A percentile compares a stretch with the other conserved stretches of the same genome.
Conservation (phyloP, 2,329 filamentous ascomycete species). For the Salinomyces thailandicus region DNA sequence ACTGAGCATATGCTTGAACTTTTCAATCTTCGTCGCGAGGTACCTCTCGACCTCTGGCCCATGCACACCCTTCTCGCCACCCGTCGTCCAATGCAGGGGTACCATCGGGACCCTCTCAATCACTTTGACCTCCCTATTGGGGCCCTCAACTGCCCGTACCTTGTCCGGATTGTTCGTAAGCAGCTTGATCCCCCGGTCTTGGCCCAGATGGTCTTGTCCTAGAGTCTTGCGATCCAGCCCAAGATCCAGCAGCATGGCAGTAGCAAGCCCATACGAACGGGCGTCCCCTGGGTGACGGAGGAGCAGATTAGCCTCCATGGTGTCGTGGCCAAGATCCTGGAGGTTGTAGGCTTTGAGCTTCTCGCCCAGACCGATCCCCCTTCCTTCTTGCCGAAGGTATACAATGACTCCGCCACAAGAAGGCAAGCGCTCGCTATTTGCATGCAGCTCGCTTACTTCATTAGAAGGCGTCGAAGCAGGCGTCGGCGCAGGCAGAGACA, state of each 20-base stretch:
- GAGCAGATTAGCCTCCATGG: constrained; percentile 87
- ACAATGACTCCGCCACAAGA: constrained; percentile 78
- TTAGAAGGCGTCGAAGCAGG: constrained; percentile 19
- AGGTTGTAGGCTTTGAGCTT: constrained; percentile 98
- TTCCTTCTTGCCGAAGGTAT: constrained; percentile 89
- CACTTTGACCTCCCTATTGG: constrained; percentile 76
- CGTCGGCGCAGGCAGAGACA: constrained; percentile 43
- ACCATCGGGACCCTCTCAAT: constrained; percentile 91
- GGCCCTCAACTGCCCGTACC: constrained; percentile 85
- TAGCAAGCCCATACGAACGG: constrained; percentile 89
- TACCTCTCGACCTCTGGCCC: constrained; percentile 90
- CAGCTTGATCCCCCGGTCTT: constrained; percentile 62
- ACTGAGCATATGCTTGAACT: constrained; percentile 43
- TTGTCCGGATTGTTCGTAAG: constrained; percentile 98
- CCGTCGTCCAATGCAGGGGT: constrained; percentile 79
- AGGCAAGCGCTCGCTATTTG: constrained; percentile 16
- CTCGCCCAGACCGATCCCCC: constrained; percentile 86
- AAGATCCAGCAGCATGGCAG: constrained; percentile 82
- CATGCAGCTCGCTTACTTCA: constrained; percentile 9
- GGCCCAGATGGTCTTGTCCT: constrained; percentile 26
- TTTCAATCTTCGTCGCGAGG: constrained; percentile 70
- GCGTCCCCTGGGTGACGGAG: constrained; percentile 90
- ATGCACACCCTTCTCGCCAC: constrained; percentile 65
- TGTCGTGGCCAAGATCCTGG: constrained; percentile 94
- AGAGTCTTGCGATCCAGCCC: constrained; percentile 43